phyloP scores from a whole-genome alignment of 2,329 filamentous ascomycete genomes.

The Sporothrix globosa region DNA sequence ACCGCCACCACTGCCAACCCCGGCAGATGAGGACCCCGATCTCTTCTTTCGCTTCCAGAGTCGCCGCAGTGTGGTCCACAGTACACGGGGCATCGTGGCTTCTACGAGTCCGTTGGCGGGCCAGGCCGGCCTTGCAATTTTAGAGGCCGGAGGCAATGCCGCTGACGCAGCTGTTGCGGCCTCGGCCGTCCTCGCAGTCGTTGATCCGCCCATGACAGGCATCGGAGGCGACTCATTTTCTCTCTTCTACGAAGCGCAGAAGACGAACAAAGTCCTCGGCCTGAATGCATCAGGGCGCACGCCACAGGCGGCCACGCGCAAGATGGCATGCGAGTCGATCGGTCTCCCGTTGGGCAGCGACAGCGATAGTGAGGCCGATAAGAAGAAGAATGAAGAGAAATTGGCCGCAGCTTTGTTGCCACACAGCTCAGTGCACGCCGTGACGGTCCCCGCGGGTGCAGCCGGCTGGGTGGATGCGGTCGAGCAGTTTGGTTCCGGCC shows the following conservation, averaged over 20 bases:
- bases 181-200: constrained; percentile 89
- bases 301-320: constrained; percentile 68
- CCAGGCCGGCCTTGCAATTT: constrained; percentile 77
- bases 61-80: constrained; percentile 86
- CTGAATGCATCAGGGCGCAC: constrained; percentile 91
- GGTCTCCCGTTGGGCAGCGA: constrained; percentile 51
- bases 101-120: constrained; percentile 86
- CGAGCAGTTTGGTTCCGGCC: constrained; percentile 83
- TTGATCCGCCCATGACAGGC: constrained; percentile 86
- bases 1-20: background rate
- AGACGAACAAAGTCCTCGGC: constrained; percentile 68
- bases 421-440: constrained; percentile 71
- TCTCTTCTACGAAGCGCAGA: constrained; percentile 75
- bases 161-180: constrained; percentile 88
- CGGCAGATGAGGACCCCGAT: background rate
- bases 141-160: constrained; percentile 85
- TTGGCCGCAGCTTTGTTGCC: constrained; percentile 59
- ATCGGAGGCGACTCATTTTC: constrained; percentile 97
- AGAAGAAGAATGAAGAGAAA: background rate
- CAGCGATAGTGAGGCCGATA: constrained; percentile 40
- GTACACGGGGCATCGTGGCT: constrained; percentile 84
- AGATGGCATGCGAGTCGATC: constrained; percentile 69
- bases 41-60: constrained; percentile 55
- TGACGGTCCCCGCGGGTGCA: constrained; percentile 67
- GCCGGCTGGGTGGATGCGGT: constrained; percentile 86